Percentiles rank a stretch among this genome's conserved stretches.
Evolutionary conservation across 495 filamentous ascomycete species (phyloP).

Genomic region (Annulohypoxylon stygium): DNA sequence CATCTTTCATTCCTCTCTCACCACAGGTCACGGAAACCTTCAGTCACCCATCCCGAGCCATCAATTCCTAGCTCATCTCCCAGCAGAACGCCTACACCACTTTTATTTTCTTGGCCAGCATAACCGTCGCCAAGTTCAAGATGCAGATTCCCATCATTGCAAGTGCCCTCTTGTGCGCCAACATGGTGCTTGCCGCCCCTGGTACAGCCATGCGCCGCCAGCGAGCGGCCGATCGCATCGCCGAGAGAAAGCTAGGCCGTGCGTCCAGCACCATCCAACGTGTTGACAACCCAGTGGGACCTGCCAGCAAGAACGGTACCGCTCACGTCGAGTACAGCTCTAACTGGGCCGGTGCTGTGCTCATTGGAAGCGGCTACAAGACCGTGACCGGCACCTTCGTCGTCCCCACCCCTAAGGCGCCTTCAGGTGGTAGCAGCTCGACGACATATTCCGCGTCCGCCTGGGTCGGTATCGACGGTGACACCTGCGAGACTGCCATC

Average conservation of each 20-base stretch:
- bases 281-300: constrained; percentile 22
- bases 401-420: constrained; percentile 64
- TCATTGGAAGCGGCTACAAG: constrained; percentile 64
- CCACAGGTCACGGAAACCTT: constrained; percentile 20
- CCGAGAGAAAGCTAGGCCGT: constrained; percentile 39
- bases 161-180: constrained; percentile 36
- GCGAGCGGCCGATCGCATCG: constrained; percentile 26
- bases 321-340: constrained; percentile 59
- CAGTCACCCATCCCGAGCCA: constrained; percentile 8
- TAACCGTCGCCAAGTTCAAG: constrained; percentile 12
- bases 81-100: background rate
- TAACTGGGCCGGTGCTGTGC: constrained; percentile 73
- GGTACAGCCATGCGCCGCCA: constrained; percentile 35
- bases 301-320: constrained; percentile 36
- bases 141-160: constrained; percentile 44
- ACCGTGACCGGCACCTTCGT: constrained; percentile 68
- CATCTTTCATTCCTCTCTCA: constrained; percentile 6
- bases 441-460: constrained; percentile 64
- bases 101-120: background rate
- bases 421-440: constrained; percentile 57
- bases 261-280: constrained; percentile 38
- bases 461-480: constrained; percentile 75
- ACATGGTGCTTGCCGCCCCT: constrained; percentile 37
- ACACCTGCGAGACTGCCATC: constrained; percentile 68
- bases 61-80: background rate